Evolutionary conservation across 2,329 filamentous ascomycete species (phyloP).

Genomic region (Falciphora oryzae): DNA sequence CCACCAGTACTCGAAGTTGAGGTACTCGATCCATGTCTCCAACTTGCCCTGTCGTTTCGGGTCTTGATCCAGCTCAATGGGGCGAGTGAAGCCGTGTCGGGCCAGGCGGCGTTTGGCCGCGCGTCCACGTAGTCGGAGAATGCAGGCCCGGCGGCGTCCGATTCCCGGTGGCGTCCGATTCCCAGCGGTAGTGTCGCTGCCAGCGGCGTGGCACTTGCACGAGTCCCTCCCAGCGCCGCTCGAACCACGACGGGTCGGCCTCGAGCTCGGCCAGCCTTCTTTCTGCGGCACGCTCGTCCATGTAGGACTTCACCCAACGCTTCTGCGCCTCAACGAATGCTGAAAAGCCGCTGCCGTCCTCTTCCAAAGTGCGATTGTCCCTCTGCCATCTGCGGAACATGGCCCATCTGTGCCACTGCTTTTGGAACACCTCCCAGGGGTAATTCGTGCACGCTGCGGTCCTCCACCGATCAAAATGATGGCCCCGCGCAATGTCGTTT

Average conservation of each 20-base stretch:
- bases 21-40: conserved; percentile 5
- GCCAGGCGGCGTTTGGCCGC: conserved; percentile 2
- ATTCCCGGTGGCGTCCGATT: background rate
- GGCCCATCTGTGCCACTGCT: background rate
- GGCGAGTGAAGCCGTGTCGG: background rate
- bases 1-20: conserved; percentile 6
- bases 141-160: no score
- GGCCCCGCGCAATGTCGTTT: background rate
- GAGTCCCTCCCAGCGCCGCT: background rate
- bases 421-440: background rate
- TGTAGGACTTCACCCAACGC: background rate
- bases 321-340: background rate
- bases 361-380: conserved; percentile 1
- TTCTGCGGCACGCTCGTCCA: no score
- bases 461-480: background rate
- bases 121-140: conserved; percentile 6
- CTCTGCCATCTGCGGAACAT: conserved; percentile 5
- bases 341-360: background rate
- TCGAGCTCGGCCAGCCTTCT: background rate
- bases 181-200: background rate
- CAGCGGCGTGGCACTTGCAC: background rate
- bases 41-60: background rate
- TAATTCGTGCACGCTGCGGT: no score
- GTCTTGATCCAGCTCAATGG: background rate
- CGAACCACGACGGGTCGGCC: background rate